Evolutionary conservation across 768 basidiomycete species (phyloP).

Genomic region (Kwoniella sp.): DNA sequence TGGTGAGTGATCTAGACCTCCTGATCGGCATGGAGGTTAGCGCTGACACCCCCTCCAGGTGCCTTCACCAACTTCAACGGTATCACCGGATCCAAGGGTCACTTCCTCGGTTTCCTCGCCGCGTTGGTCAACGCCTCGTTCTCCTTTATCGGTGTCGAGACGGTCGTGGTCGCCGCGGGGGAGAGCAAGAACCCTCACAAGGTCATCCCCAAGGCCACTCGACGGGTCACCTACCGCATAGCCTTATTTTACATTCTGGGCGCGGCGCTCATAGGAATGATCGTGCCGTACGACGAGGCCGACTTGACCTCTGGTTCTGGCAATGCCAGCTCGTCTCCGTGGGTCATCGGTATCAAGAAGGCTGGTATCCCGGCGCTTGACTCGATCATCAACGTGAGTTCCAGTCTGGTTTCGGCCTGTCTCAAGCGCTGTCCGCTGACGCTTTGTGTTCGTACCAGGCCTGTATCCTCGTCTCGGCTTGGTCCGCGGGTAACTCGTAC

Average conservation of each 20-base stretch:
- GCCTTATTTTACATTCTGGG: conserved; percentile 74
- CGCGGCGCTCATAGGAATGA: conserved; percentile 63
- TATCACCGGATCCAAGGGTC: background rate
- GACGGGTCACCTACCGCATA: conserved; percentile 57
- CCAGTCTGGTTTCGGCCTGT: conserved; percentile 38
- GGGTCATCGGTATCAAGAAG: conserved; percentile 22
- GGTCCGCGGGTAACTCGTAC: conserved; percentile 44
- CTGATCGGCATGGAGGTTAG: no score
- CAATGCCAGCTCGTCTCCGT: conserved; percentile 39
- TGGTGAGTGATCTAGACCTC: no score
- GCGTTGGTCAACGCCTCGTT: conserved; percentile 23
- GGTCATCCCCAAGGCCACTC: conserved; percentile 41
- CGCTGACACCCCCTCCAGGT: no score
- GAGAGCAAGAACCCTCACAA: conserved; percentile 39
- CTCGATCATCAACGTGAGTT: conserved; percentile 42
- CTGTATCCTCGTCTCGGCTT: conserved; percentile 32
- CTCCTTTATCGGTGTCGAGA: conserved; percentile 21
- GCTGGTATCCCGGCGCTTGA: conserved; percentile 40
- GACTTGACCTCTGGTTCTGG: conserved; percentile 7
- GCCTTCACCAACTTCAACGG: conserved; percentile 5
- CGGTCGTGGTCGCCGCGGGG: conserved; percentile 19
- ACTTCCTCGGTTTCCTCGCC: background rate
- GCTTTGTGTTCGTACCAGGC: background rate
- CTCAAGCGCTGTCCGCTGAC: conserved; percentile 27
- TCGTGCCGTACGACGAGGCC: conserved; percentile 62